Conservation (phyloP, 2,329 filamentous ascomycete species). For the Aspergillus nomiae region DNA sequence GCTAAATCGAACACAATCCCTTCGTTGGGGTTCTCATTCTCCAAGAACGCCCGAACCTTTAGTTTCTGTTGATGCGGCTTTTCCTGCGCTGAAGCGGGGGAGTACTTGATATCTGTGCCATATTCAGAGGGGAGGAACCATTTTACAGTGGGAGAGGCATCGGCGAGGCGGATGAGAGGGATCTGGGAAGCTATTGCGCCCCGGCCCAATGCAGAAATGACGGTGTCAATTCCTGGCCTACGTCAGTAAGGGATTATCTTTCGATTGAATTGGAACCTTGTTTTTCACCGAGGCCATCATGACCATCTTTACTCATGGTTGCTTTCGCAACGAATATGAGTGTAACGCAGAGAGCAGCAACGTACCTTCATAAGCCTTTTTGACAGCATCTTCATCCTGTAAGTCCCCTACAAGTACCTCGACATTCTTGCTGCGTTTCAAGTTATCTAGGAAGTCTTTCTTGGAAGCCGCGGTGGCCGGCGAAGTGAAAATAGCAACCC, state of each 20-base stretch:
- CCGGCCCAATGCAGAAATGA: slow-evolving; percentile 66
- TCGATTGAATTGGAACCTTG: neutral
- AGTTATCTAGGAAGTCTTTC: slow-evolving; percentile 47
- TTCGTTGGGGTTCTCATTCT: slow-evolving; percentile 22
- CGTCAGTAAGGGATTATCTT: neutral
- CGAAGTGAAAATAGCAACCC: slow-evolving; percentile 61
- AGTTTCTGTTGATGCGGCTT: slow-evolving; percentile 71
- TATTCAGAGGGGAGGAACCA: slow-evolving; percentile 71
- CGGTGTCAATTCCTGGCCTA: slow-evolving; percentile 60
- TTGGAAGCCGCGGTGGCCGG: slow-evolving; percentile 55
- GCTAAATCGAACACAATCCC: slow-evolving; percentile 53
- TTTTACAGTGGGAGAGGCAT: slow-evolving; percentile 55
- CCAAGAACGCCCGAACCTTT: slow-evolving; percentile 64
- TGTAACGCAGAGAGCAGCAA: neutral
- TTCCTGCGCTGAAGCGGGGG: slow-evolving; percentile 59
- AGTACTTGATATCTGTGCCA: slow-evolving; percentile 66
- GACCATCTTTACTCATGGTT: neutral
- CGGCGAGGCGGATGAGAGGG: slow-evolving; percentile 62
- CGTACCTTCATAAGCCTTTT: slow-evolving; percentile 57
- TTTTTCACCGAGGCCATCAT: neutral
- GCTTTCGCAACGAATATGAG: neutral
- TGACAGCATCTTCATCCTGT: slow-evolving; percentile 54
- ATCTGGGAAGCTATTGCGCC: slow-evolving; percentile 64
- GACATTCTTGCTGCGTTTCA: slow-evolving; percentile 49
- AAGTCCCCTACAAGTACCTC: slow-evolving; percentile 61